Evolutionary conservation across 768 basidiomycete genomes (phyloP), one percentile per base, ranked within the genome.

Genomic region (Pleurotus salmoneostramineus): DNA sequence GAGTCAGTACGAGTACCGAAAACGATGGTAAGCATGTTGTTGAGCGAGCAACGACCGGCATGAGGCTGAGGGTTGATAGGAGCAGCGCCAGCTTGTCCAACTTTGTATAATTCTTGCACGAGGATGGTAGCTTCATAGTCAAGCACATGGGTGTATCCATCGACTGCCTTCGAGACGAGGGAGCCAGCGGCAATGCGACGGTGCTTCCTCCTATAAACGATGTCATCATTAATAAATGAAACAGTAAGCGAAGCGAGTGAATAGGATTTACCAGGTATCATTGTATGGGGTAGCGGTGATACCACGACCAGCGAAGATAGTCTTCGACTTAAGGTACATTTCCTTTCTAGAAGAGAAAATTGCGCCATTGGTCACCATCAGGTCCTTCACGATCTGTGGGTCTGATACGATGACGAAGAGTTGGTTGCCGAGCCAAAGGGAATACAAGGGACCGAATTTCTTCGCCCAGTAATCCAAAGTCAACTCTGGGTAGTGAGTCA

Each of bases 261-360:
- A 36, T 4, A 15, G 10, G 21, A 44, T 15, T 33, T 4, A 75
- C 77, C 78, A 79, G 50, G 57, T 68, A 40, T 79, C 75, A 58
- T 74, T 73, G 61, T 80, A 80, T 1, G 72, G 72, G 1, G 76
- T 71, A 4, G 72, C 73, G 4, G 79, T 80, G 44, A 81, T 77
- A 27, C 70, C 79, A 7, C 77, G 71, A 5, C 76, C 74, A 6
- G 61, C 63, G 27, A 81, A 72, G 57, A 81, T 75, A 17, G 72
- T 77, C 59, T 77, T 71, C 10, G 69, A 71, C 62, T 81, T 80
- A 36, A 79, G 65, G 63, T 76, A 80, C 64, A 72, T 74, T 35
- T 72, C 68, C 59, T 78, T 79, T n/a, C 79, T 67, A 8, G 74
- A 75, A 14, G 79, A 80, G 60, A 79, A 81, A 12, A 75, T 68